phyloP scores from a whole-genome alignment of 2,329 filamentous ascomycete genomes.

The Domatiomyces catenatus region DNA sequence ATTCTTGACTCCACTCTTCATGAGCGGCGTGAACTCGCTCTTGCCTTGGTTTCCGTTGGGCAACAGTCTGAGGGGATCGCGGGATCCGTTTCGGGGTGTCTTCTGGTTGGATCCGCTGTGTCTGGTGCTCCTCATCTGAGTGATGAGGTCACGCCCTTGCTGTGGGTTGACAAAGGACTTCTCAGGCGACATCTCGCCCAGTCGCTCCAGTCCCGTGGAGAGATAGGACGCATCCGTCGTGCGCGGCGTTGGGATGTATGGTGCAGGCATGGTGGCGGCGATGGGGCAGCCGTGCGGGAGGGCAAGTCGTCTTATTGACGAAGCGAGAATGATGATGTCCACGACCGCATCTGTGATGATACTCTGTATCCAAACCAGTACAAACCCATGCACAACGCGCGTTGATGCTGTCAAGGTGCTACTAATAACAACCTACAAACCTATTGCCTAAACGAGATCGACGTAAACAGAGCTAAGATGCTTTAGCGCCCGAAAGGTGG shows the following conservation, averaged over 20 bases:
- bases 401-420: neutral
- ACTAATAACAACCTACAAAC: neutral
- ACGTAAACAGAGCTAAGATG: neutral
- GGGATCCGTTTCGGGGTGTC: constrained; percentile 60
- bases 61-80: constrained; percentile 53
- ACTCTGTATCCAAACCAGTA: neutral
- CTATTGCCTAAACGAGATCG: neutral
- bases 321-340: neutral
- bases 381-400: neutral
- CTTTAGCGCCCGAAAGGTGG: neutral
- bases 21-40: constrained; percentile 82
- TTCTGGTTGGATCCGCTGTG: constrained; percentile 41
- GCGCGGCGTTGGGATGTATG: constrained; percentile 69
- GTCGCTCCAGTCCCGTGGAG: constrained; percentile 47
- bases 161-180: constrained; percentile 70
- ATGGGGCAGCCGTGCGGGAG: constrained; percentile 18
- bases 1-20: constrained; percentile 64
- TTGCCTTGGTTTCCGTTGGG: constrained; percentile 40
- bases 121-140: constrained; percentile 53
- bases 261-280: constrained; percentile 45
- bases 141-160: constrained; percentile 61
- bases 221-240: constrained; percentile 80
- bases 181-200: constrained; percentile 76
- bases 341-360: neutral
- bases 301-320: neutral